Conservation (phyloP, 2,329 filamentous ascomycete genomes). For the Aspergillus fumigatus region DNA sequence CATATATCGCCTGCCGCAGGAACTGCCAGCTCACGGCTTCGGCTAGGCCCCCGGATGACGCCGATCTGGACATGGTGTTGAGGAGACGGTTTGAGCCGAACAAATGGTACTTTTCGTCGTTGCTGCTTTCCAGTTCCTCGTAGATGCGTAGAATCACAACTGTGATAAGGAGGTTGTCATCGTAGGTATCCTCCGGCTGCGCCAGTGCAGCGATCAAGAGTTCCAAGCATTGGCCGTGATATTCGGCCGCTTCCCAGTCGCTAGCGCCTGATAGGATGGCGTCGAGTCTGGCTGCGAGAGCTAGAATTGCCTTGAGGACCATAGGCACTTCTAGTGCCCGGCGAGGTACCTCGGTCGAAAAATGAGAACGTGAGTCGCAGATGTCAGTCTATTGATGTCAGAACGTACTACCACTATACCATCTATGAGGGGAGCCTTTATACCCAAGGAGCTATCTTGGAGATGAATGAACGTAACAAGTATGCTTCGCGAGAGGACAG, state of each 20-base stretch:
- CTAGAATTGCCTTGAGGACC: conserved; percentile 45
- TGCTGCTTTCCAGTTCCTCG: conserved; percentile 38
- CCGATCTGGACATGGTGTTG: conserved; percentile 36
- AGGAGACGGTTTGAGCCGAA: conserved; percentile 37
- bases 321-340: conserved; percentile 45
- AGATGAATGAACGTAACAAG: conserved; percentile 31
- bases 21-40: conserved; percentile 43
- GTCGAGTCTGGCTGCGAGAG: conserved; percentile 44
- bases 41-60: conserved; percentile 36
- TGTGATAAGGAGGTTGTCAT: conserved; percentile 45
- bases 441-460: conserved; percentile 32
- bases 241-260: conserved; percentile 43
- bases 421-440: background rate
- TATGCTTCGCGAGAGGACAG: conserved; percentile 30
- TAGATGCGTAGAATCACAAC: conserved; percentile 49
- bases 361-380: conserved; percentile 35
- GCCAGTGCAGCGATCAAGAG: conserved; percentile 45
- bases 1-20: conserved; percentile 40
- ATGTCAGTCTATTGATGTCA: conserved; percentile 27
- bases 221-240: conserved; percentile 45
- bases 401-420: background rate
- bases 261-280: conserved; percentile 34
- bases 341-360: conserved; percentile 45
- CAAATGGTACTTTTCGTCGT: conserved; percentile 35
- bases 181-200: conserved; percentile 39